Base-by-base conservation (phyloP, 306 rosid genomes). In the Casuarina equisetifolia region DNA sequence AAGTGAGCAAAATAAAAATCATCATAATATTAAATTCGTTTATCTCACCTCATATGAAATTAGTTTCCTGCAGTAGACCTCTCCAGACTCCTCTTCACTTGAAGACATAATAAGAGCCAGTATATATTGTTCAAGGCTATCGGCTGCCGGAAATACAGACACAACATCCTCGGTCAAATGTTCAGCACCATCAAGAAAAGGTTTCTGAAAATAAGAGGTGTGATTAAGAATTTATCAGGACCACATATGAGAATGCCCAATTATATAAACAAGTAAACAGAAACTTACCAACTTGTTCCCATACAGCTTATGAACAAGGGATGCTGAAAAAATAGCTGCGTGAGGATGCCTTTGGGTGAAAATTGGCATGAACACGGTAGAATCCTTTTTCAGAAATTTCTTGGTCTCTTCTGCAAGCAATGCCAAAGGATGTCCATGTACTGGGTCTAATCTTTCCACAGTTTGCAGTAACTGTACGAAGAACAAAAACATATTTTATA, bases 81-180 rank as follows among this genome's bases (percentile, higher is more conserved):
- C 90, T 36, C 94, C 92, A 87, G 82, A 88, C 86, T 89, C 93
- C 79, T 89, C 97, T 83, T 86, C 90, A 86, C 91, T 88, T n/a
- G 62, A 83, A 44, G 97, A 92, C 63, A 74, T 75, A 69, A 95
- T 90, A 81, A 91, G 91, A 67, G 86, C 87, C 87, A 91, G 74
- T 84, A 92, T 82, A 81, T 84, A 89, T 76, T 92, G 97, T 87
- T 95, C 99, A 46, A 95, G 97, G 84, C 86, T 85, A 75, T 95
- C 97, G 76, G 99, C 97, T 64, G 91, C 97, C 6, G 97, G 99
- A 76, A 92, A 95, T 54, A 95, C 97, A 54, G 97, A 89, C 73
- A 95, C 90, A 77, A 88, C 97, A 84, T 95, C 99, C 90, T 92
- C 97, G 0, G 89, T 86, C 78, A 95, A 87, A 85, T 95, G 99